Percentiles rank a stretch among this genome's conserved stretches.
Conservation (phyloP, 176 grass and related monocot species). For the Phoenix roebelenii region DNA sequence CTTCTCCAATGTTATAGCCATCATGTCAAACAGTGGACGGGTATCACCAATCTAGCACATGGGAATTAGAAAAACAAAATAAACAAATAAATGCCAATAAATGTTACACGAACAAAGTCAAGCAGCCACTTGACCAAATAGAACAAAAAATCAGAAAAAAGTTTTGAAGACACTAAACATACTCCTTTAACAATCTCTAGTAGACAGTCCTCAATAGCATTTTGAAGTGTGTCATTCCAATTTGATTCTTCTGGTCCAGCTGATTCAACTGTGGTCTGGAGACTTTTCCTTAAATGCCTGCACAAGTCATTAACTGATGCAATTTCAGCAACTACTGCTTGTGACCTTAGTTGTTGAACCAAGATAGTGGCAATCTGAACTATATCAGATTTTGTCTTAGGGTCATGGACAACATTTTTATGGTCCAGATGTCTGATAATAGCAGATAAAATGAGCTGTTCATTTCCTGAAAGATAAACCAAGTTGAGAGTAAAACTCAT, state of each 20-base stretch:
- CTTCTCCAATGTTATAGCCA: slow-evolving; percentile 82
- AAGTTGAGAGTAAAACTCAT: no score
- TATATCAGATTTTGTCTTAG: slow-evolving; percentile 79
- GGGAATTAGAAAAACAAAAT: slow-evolving; percentile 7
- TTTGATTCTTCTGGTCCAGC: slow-evolving; percentile 52
- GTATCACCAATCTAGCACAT: slow-evolving; percentile 72
- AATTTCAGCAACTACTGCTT: slow-evolving; percentile 51
- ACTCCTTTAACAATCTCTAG: slow-evolving; percentile 93
- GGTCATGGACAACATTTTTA: slow-evolving; percentile 53
- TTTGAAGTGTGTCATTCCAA: slow-evolving; percentile 85
- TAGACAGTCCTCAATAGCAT: slow-evolving; percentile 80
- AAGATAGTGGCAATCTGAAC: slow-evolving; percentile 68
- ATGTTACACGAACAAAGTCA: no score
- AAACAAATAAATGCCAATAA: no score
- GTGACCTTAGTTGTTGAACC: slow-evolving; percentile 59
- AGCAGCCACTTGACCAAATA: no score
- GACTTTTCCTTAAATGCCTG: slow-evolving; percentile 88
- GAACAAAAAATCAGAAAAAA: neutral
- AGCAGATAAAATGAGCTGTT: slow-evolving; percentile 62
- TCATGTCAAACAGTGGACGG: slow-evolving; percentile 71
- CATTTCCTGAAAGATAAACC: slow-evolving; percentile 48
- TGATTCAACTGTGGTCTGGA: slow-evolving; percentile 65
- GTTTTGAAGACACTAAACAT: slow-evolving; percentile 15
- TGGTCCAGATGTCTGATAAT: slow-evolving; percentile 84
- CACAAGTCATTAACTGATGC: slow-evolving; percentile 69